Evolutionary conservation across 2,329 filamentous ascomycete species (phyloP).

Genomic region (Hymenotorrendiella dingleyae): DNA sequence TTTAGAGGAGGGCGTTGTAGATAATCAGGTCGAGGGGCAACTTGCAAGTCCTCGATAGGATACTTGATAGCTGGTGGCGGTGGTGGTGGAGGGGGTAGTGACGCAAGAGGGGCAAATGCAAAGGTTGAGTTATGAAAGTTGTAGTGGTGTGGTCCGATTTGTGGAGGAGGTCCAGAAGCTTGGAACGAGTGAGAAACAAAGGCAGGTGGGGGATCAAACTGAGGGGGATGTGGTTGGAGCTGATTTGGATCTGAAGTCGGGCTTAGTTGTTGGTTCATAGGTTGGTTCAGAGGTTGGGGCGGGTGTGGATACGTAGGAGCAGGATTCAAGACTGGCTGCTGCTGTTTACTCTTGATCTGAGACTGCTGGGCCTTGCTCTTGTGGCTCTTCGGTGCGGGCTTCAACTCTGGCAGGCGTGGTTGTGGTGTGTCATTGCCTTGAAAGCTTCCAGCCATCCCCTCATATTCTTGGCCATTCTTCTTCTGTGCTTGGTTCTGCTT

Average conservation of each 20-base stretch:
- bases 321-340: slow-evolving; percentile 31
- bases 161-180: slow-evolving; percentile 28
- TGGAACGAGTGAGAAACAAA: slow-evolving; percentile 30
- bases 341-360: slow-evolving; percentile 36
- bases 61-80: slow-evolving; percentile 80
- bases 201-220: slow-evolving; percentile 20
- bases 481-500: slow-evolving; percentile 65
- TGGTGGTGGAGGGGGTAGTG: slow-evolving; percentile 48
- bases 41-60: slow-evolving; percentile 87
- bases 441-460: slow-evolving; percentile 32
- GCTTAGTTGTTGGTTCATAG: too few relatives aligned
- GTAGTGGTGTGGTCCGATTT: slow-evolving; percentile 28
- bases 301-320: slow-evolving; percentile 18
- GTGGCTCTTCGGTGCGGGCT: slow-evolving; percentile 64
- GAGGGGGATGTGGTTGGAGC: slow-evolving; percentile 12
- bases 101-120: slow-evolving; percentile 42
- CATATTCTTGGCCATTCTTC: slow-evolving; percentile 33
- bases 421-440: slow-evolving; percentile 38
- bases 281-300: too few relatives aligned
- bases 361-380: slow-evolving; percentile 52
- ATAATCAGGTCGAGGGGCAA: slow-evolving; percentile 60
- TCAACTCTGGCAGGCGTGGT: slow-evolving; percentile 63
- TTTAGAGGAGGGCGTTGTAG: slow-evolving; percentile 66
- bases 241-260: neutral
- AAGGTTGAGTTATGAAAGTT: slow-evolving; percentile 39